Evolutionary conservation across 1,284 basidiomycete species (phyloP).

Genomic region (Naganishia sp.): DNA sequence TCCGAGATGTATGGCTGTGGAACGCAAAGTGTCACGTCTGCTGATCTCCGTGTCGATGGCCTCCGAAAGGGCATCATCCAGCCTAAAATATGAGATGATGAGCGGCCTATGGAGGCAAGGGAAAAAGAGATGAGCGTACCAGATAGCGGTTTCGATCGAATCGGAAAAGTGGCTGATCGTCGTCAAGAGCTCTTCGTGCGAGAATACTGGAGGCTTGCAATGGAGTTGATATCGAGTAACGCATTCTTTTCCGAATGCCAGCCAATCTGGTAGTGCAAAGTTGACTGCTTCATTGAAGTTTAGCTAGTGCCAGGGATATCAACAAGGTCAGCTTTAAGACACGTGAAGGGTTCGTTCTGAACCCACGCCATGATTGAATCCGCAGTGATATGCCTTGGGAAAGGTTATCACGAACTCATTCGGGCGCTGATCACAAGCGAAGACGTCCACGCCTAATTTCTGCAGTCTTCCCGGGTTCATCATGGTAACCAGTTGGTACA

Average conservation of each 20-base stretch:
- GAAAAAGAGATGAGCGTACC: slow-evolving; percentile 60
- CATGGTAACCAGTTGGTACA: slow-evolving; percentile 96
- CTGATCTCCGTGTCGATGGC: slow-evolving; percentile 84
- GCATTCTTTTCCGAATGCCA: slow-evolving; percentile 81
- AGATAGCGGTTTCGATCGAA: slow-evolving; percentile 88
- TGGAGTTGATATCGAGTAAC: slow-evolving; percentile 85
- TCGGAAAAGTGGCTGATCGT: slow-evolving; percentile 92
- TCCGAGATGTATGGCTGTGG: slow-evolving; percentile 58
- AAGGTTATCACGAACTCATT: slow-evolving; percentile 98
- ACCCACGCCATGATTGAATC: slow-evolving; percentile 94
- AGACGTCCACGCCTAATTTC: slow-evolving; percentile 89
- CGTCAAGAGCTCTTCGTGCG: slow-evolving; percentile 93
- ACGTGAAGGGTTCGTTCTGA: not conserved
- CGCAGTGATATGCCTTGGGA: slow-evolving; percentile 97
- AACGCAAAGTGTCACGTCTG: slow-evolving; percentile 62
- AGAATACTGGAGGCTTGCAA: slow-evolving; percentile 92
- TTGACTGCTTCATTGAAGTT: slow-evolving; percentile 99
- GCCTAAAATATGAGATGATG: slow-evolving; percentile 57
- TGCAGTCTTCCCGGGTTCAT: slow-evolving; percentile 90
- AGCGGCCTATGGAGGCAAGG: too few species aligned
- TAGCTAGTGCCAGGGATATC: slow-evolving; percentile 60
- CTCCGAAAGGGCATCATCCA: slow-evolving; percentile 76
- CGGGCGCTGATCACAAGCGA: slow-evolving; percentile 91
- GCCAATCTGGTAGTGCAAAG: slow-evolving; percentile 96
- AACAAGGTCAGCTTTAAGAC: slow-evolving; percentile 32